phyloP scores from a whole-genome alignment of 257 asterid genomes.

The Petrea volubilis region DNA sequence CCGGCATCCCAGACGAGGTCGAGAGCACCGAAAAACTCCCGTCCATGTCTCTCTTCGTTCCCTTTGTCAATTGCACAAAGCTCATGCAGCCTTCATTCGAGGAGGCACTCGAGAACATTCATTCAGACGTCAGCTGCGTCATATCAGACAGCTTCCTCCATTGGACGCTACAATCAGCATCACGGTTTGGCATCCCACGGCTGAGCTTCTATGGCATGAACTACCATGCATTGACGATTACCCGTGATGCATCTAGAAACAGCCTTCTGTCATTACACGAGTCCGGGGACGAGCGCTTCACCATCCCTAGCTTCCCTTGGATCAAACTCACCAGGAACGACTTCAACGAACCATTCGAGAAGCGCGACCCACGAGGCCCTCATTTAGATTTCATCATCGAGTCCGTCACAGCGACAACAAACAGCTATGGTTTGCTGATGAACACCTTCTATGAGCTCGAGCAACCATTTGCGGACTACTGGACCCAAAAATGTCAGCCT shows the following conservation, averaged over 20 bases:
- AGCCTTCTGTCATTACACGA: conserved; percentile 27
- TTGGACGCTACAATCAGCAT: conserved; percentile 65
- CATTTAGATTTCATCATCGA: conserved; percentile 35
- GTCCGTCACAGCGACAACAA: background rate
- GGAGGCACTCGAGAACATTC: conserved; percentile 25
- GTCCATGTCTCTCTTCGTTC: conserved; percentile 48
- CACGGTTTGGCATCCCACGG: conserved; percentile 47
- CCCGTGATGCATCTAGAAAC: background rate
- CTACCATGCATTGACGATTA: conserved; percentile 17
- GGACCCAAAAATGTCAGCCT: background rate
- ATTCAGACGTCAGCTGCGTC: conserved; percentile 35
- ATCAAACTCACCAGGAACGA: conserved; percentile 53
- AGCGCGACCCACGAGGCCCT: conserved; percentile 35
- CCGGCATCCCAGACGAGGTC: conserved; percentile 43
- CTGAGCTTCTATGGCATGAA: conserved; percentile 51
- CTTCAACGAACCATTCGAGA: conserved; percentile 32
- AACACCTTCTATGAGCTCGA: conserved; percentile 70
- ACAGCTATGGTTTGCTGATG: conserved; percentile 53
- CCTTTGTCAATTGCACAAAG: conserved; percentile 37
- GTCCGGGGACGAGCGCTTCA: conserved; percentile 40
- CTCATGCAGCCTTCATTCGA: conserved; percentile 64
- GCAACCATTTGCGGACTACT: conserved; percentile 30
- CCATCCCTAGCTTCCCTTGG: conserved; percentile 46
- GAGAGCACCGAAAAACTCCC: conserved; percentile 78
- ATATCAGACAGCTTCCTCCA: conserved; percentile 66